Conservation (phyloP, 2,329 filamentous ascomycete genomes). For the Fusarium kyushuense region DNA sequence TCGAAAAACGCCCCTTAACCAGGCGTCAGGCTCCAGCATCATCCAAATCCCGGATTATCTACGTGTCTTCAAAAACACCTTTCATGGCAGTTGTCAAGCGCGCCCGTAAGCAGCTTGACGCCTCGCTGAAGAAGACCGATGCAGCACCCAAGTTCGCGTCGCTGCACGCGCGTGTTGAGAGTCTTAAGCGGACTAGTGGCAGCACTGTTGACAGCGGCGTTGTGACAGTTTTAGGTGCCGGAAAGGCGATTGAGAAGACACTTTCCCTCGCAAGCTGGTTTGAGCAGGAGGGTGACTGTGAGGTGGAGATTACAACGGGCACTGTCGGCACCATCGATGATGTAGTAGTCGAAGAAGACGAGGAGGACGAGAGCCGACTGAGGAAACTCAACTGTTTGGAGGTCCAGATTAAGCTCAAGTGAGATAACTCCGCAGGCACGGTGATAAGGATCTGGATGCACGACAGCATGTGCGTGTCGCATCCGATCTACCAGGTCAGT, state of each 20-base stretch:
- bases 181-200: constrained; percentile 53
- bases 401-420: constrained; percentile 61
- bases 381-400: constrained; percentile 66
- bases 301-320: constrained; percentile 70
- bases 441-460: constrained; percentile 21
- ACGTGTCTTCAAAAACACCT: constrained; percentile 73
- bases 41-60: constrained; percentile 65
- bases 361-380: constrained; percentile 56
- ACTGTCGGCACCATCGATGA: constrained; percentile 77
- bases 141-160: constrained; percentile 63
- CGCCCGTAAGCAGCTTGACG: constrained; percentile 71
- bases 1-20: constrained; percentile 63
- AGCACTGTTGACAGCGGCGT: constrained; percentile 49
- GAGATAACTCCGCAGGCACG: constrained; percentile 36
- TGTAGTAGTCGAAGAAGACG: constrained; percentile 60
- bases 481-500: constrained; percentile 22
- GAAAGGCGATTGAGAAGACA: constrained; percentile 73
- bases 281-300: constrained; percentile 68
- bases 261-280: constrained; percentile 74
- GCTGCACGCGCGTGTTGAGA: constrained; percentile 60
- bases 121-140: constrained; percentile 58
- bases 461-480: constrained; percentile 8
- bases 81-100: constrained; percentile 77
- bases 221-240: constrained; percentile 73
- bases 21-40: constrained; percentile 57